Base-by-base conservation (phyloP, 2,329 filamentous ascomycete species). In the Ophiocordyceps camponoti-leonardi region DNA sequence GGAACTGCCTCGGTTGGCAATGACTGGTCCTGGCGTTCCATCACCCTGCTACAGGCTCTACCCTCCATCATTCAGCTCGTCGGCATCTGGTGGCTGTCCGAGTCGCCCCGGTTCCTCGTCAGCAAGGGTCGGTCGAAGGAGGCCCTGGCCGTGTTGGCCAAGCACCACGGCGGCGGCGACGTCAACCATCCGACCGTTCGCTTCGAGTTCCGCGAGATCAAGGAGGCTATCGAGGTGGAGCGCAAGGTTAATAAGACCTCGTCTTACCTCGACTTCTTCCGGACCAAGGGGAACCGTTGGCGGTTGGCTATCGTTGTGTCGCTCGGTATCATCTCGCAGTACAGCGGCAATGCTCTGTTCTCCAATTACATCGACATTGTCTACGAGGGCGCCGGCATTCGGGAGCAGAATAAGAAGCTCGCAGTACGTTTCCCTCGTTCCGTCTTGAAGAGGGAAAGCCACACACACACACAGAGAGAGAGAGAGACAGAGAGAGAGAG, bases 61-160 rank as follows among this genome's bases (percentile, higher is more conserved):
- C 77, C 78, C 0, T 79, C 75, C 0, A 50, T 78, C 13, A 64
- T 81, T 46, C 79, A 83, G 63, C 64, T 83, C 39, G 45, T 61
- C n/a, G 78, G 78, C 53, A 77, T 85, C 58, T 83, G 73, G 63
- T 76, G 67, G 61, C 64, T 82, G n/a, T 79, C 80, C 6, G 80
- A 84, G 60, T 78, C 73, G 0, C 80, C 79, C 0, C 70, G 79
- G 50, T 84, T 71, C 64, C 70, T 83, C 14, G 67, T 81, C 51
- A 67, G 71, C 54, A 78, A 79, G 60, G 79, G 80, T 52, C 71
- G 72, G 31, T 67, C 74, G 49, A 73, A 78, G 14, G 71, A 82
- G 52, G 80, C 79, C 5, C 66, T 81, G 12, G 58, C 65, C 2
- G 72, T 80, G 6, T 67, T 85, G 6, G 68, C 72, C 45, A 73